A percentile compares a stretch with the other conserved stretches of the same genome.
These are phyloP conservation scores for Monilinia vaccinii-corymbosi DNA, from an alignment of 2,329 filamentous ascomycete species.

Conservation along the genomic window DNA sequence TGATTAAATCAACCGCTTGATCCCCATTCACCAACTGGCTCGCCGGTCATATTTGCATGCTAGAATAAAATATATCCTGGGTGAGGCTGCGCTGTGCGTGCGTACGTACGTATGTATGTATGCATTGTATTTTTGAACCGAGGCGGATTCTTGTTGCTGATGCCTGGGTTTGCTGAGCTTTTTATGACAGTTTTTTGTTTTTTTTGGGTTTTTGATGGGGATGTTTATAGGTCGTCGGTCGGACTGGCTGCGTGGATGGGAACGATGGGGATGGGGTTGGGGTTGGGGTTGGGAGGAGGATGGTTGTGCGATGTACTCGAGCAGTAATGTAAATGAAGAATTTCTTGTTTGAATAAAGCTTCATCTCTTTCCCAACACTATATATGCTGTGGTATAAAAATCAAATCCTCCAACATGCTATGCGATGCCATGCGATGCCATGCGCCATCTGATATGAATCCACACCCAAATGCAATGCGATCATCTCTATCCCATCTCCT, in stretches of 20 bases:
- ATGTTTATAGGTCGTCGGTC: too few relatives aligned
- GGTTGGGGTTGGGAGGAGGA: too few relatives aligned
- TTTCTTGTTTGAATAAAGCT: not conserved
- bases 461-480: not conserved
- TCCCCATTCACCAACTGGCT: constrained; percentile 22
- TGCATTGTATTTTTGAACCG: not conserved
- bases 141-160: not conserved
- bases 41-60: constrained; percentile 27
- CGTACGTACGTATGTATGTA: not conserved
- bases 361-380: not conserved
- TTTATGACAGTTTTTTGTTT: constrained; percentile 3
- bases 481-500: not conserved
- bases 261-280: not conserved
- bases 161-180: constrained; percentile 7
- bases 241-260: too few relatives aligned
- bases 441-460: not conserved
- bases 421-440: not conserved
- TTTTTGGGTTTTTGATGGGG: not conserved
- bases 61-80: constrained; percentile 17
- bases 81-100: too few relatives aligned
- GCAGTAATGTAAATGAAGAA: too few relatives aligned
- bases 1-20: constrained; percentile 27
- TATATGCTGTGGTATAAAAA: too few relatives aligned
- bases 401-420: not conserved
- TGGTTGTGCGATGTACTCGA: not conserved